These are phyloP conservation scores for Boletus tylopilopsis DNA, from an alignment of 768 basidiomycete species.

Conservation along the genomic window DNA sequence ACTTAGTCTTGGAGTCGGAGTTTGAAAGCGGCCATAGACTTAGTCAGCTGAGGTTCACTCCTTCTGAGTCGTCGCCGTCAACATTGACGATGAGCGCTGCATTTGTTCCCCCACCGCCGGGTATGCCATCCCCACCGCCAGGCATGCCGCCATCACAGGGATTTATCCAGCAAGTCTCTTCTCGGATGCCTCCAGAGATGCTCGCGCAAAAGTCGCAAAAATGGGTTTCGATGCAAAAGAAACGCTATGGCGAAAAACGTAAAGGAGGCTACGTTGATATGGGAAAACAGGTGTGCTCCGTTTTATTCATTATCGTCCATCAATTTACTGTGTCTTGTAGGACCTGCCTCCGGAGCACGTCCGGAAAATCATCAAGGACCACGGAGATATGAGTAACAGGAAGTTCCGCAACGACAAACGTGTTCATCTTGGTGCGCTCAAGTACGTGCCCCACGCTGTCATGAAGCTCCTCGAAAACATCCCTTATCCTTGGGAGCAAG, in stretches of 20 bases:
- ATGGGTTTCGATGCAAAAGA: slow-evolving; percentile 93
- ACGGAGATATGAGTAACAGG: slow-evolving; percentile 98
- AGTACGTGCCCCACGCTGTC: slow-evolving; percentile 98
- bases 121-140: slow-evolving; percentile 40
- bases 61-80: slow-evolving; percentile 28
- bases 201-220: slow-evolving; percentile 92
- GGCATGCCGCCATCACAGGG: slow-evolving; percentile 38
- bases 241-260: slow-evolving; percentile 87
- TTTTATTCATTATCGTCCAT: background rate
- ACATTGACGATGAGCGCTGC: slow-evolving; percentile 31
- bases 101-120: slow-evolving; percentile 38
- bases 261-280: slow-evolving; percentile 88
- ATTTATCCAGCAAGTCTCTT: slow-evolving; percentile 32
- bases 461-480: slow-evolving; percentile 99
- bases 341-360: slow-evolving; percentile 97
- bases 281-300: slow-evolving; percentile 79
- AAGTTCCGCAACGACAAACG: slow-evolving; percentile 99
- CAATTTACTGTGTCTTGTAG: slow-evolving; percentile 35
- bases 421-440: slow-evolving; percentile 95
- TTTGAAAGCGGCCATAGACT: slow-evolving; percentile 13
- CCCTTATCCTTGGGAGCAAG: slow-evolving; percentile 98
- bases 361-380: slow-evolving; percentile 99
- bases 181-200: slow-evolving; percentile 58
- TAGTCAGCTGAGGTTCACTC: slow-evolving; percentile 25
- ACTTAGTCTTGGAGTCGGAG: slow-evolving; percentile 11